Evolutionary conservation across 2,329 filamentous ascomycete genomes (phyloP).

Genomic region (Metarhizium robertsii): DNA sequence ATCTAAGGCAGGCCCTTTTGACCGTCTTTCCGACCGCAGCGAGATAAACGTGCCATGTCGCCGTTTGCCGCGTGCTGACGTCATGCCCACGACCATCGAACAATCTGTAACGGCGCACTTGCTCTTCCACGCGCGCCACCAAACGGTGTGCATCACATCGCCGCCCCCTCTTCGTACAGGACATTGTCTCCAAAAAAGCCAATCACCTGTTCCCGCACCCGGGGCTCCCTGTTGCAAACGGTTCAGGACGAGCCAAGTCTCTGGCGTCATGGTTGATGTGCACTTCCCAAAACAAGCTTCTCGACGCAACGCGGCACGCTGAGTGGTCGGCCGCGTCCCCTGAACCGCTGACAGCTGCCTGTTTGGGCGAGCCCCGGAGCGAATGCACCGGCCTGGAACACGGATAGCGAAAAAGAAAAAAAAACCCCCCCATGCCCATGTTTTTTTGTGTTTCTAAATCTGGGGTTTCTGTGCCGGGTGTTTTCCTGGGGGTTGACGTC

Average conservation of each 20-base stretch:
- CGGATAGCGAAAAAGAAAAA: background rate
- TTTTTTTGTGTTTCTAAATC: background rate
- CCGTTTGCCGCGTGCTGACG: too few relatives aligned
- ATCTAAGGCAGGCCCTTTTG: too few relatives aligned
- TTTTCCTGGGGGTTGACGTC: background rate
- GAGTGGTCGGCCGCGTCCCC: background rate
- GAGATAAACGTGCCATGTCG: too few relatives aligned
- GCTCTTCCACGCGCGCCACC: too few relatives aligned
- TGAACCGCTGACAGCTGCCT: background rate
- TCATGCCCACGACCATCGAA: too few relatives aligned
- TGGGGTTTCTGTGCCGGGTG: background rate
- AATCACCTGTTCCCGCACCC: background rate
- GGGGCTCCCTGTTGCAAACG: too few relatives aligned
- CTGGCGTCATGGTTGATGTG: background rate
- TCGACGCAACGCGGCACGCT: background rate
- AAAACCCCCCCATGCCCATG: too few relatives aligned
- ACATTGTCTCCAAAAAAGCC: background rate
- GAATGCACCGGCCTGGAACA: slow-evolving; percentile 3
- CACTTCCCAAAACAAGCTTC: slow-evolving; percentile 2
- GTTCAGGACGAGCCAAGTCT: background rate
- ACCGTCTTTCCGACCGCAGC: too few relatives aligned
- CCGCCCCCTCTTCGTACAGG: too few relatives aligned
- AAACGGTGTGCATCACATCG: too few relatives aligned
- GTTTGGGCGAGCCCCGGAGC: background rate
- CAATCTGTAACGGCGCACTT: too few relatives aligned